These are phyloP conservation scores for Lachnellula subtilissima DNA, from an alignment of 2,329 filamentous ascomycete species.

Conservation along the genomic window DNA sequence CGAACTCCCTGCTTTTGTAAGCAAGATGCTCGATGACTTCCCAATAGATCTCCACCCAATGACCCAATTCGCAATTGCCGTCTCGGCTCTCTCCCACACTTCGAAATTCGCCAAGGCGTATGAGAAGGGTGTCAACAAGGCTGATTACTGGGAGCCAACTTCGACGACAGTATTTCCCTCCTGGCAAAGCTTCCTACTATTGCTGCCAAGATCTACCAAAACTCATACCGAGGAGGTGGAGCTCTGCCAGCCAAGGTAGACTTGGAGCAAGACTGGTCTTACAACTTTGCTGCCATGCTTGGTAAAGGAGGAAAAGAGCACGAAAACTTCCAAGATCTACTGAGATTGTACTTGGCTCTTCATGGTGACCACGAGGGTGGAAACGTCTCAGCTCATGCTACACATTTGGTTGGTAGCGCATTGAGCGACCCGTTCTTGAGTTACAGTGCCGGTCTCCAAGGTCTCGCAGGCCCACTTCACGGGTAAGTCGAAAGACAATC, in stretches of 20 bases:
- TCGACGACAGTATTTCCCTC: slow-evolving; percentile 89
- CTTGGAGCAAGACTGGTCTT: slow-evolving; percentile 87
- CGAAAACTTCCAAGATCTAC: slow-evolving; percentile 90
- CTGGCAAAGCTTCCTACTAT: slow-evolving; percentile 95
- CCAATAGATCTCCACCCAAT: slow-evolving; percentile 91
- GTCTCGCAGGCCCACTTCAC: slow-evolving; percentile 89
- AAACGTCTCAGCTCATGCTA: slow-evolving; percentile 93
- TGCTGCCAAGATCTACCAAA: slow-evolving; percentile 96
- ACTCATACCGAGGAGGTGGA: slow-evolving; percentile 74
- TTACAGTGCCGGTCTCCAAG: slow-evolving; percentile 92
- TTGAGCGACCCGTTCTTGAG: slow-evolving; percentile 93
- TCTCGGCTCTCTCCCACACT: slow-evolving; percentile 92
- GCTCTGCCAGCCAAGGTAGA: slow-evolving; percentile 74
- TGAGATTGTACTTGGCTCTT: slow-evolving; percentile 89
- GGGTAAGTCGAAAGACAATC: slow-evolving; percentile 44
- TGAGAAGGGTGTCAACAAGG: slow-evolving; percentile 85
- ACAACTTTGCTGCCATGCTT: slow-evolving; percentile 96
- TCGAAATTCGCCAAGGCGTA: slow-evolving; percentile 93
- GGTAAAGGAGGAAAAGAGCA: slow-evolving; percentile 85
- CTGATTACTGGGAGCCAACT: slow-evolving; percentile 97
- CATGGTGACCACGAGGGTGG: slow-evolving; percentile 98
- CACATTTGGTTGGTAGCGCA: slow-evolving; percentile 90
- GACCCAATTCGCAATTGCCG: slow-evolving; percentile 95
- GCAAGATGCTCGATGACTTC: slow-evolving; percentile 84
- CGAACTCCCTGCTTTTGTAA: slow-evolving; percentile 74